Conservation (phyloP, 1,284 basidiomycete genomes). For the Cutaneotrichosporon sp. region DNA sequence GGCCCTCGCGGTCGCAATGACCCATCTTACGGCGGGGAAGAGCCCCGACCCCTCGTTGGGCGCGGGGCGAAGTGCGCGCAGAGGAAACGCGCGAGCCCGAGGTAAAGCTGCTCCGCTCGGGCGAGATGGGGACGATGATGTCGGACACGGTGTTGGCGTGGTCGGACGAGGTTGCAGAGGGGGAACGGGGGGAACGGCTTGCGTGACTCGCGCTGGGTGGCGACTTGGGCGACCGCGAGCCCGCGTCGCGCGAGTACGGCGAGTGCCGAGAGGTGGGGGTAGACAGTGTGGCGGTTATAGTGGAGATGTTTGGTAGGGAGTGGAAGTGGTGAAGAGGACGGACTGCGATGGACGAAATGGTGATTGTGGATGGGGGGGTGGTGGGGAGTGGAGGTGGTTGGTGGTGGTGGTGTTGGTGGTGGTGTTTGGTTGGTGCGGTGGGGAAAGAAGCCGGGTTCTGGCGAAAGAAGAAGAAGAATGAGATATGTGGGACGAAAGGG, state of each 20-base stretch:
- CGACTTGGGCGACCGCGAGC: neutral
- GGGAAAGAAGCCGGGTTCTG: no score
- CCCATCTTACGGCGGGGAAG: slow-evolving; percentile 9
- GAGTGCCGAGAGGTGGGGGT: slow-evolving; percentile 1
- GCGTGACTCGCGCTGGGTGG: neutral
- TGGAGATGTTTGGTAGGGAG: neutral
- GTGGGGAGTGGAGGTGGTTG: neutral
- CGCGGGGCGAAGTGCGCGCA: slow-evolving; percentile 1
- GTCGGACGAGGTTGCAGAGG: neutral
- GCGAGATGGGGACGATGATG: slow-evolving; percentile 11
- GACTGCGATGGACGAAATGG: neutral
- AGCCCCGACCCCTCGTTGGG: neutral
- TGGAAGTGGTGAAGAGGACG: neutral
- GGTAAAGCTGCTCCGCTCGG: slow-evolving; percentile 2
- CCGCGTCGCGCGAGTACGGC: slow-evolving; percentile 10
- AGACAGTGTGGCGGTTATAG: slow-evolving; percentile 4
- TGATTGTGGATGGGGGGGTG: neutral
- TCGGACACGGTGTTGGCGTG: slow-evolving; percentile 13
- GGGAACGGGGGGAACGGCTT: neutral
- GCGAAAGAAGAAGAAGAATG: no score
- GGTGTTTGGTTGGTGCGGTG: neutral
- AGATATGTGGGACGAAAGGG: no score
- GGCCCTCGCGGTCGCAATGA: slow-evolving; percentile 1
- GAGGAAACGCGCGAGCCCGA: slow-evolving; percentile 1
- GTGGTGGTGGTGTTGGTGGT: neutral